A percentile compares a stretch with the other conserved stretches of the same genome.
Conservation (phyloP, 148 eudicot species). For the Hydrangea macrophylla region DNA sequence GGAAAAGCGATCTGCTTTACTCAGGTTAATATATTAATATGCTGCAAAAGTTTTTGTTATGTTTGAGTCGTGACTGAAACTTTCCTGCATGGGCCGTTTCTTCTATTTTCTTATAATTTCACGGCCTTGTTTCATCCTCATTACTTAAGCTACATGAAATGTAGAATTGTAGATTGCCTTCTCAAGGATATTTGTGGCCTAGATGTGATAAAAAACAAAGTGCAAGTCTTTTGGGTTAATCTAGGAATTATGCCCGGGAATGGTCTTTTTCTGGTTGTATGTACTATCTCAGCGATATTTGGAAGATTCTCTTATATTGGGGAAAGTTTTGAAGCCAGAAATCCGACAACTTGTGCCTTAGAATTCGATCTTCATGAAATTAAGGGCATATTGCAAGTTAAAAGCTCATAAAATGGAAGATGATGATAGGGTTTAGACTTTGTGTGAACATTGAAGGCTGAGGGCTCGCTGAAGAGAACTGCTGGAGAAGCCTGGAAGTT, state of each 20-base stretch:
- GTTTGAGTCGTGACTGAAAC: not conserved
- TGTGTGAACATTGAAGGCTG: not conserved
- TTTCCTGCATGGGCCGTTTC: not conserved
- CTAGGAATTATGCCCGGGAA: not conserved
- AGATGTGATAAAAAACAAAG: not conserved
- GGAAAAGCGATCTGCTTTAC: slow-evolving; percentile 86
- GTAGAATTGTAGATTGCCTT: slow-evolving; percentile 1
- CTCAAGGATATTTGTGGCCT: not conserved
- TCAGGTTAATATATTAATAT: slow-evolving; percentile 56
- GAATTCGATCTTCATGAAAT: no score
- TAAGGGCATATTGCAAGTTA: no score
- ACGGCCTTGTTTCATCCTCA: not conserved
- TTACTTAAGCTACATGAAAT: not conserved
- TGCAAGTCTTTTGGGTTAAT: no score
- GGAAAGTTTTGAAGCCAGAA: no score
- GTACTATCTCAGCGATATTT: not conserved
- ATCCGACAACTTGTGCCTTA: no score
- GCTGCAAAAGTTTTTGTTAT: no score
- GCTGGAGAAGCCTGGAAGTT: not conserved
- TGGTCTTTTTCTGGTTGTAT: not conserved
- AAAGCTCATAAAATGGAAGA: no score
- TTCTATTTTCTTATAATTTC: not conserved
- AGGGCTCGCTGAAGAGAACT: not conserved
- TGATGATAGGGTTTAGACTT: not conserved
- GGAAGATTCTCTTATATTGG: no score